Conservation (phyloP, 768 basidiomycete genomes). For the Mycena amicta region DNA sequence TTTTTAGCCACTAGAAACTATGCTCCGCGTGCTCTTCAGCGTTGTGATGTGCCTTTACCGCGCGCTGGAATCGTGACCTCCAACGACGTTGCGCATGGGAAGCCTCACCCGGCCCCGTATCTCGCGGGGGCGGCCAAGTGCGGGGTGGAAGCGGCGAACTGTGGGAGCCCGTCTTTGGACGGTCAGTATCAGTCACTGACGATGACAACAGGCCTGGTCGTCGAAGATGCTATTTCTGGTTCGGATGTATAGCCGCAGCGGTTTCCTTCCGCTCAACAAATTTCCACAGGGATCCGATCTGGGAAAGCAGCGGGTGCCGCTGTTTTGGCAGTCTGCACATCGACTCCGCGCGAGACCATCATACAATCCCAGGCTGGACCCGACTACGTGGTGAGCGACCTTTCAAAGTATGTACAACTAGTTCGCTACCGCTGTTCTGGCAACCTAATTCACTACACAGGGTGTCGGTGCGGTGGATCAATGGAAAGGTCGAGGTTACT, state of each 20-base stretch:
- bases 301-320: conserved; percentile 63
- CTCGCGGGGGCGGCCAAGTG: conserved; percentile 70
- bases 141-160: conserved; percentile 57
- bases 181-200: too few relatives aligned
- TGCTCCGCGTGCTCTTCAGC: conserved; percentile 65
- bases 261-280: background rate
- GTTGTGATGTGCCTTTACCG: conserved; percentile 63
- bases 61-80: conserved; percentile 69
- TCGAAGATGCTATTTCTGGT: conserved; percentile 90
- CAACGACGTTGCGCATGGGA: conserved; percentile 70
- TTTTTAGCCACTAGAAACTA: conserved; percentile 71
- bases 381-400: conserved; percentile 69
- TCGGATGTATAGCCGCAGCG: conserved; percentile 30
- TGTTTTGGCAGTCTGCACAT: conserved; percentile 85
- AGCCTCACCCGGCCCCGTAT: conserved; percentile 91
- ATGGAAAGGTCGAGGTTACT: conserved; percentile 49
- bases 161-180: too few relatives aligned
- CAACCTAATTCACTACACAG: conserved; percentile 29
- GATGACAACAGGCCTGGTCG: conserved; percentile 64
- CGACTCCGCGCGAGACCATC: conserved; percentile 61
- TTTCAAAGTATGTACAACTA: conserved; percentile 58
- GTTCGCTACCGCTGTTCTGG: background rate
- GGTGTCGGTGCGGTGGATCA: conserved; percentile 46
- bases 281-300: conserved; percentile 13
- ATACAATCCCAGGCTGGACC: conserved; percentile 53